Percentiles rank a stretch among this genome's conserved stretches.
These are phyloP conservation scores for Aegilops sharonensis DNA, from an alignment of 176 grass and related monocot genomes.

Conservation along the genomic window DNA sequence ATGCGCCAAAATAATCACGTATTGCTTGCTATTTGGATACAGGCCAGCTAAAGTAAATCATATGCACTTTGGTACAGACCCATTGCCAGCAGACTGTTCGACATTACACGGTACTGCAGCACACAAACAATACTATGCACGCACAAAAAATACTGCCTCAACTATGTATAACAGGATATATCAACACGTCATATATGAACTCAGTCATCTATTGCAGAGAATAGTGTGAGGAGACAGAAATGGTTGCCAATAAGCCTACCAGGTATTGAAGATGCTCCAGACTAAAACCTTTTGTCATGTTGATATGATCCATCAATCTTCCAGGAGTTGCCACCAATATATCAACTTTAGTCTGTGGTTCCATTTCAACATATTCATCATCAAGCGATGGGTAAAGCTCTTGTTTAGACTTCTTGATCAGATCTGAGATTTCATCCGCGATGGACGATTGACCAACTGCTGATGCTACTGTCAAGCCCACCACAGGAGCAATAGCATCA, in stretches of 20 bases:
- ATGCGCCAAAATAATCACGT: neutral
- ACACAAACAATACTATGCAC: neutral
- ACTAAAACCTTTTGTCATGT: constrained; percentile 94
- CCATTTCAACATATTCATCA: constrained; percentile 63
- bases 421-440: constrained; percentile 71
- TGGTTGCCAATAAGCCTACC: constrained; percentile 41
- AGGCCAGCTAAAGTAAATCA: neutral
- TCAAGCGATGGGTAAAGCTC: constrained; percentile 65
- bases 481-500: constrained; percentile 70
- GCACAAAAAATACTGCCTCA: neutral
- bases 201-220: neutral
- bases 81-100: neutral
- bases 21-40: neutral
- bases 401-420: constrained; percentile 60
- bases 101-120: neutral
- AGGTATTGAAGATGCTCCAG: constrained; percentile 92
- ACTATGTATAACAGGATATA: neutral
- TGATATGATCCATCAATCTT: constrained; percentile 96
- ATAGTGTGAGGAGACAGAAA: neutral
- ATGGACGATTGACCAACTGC: constrained; percentile 92
- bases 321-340: constrained; percentile 94
- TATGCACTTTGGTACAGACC: neutral
- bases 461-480: constrained; percentile 76
- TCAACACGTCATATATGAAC: neutral
- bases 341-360: constrained; percentile 81